These are phyloP conservation scores for Tothia fuscella DNA, from an alignment of 2,329 filamentous ascomycete genomes.

Conservation along the genomic window DNA sequence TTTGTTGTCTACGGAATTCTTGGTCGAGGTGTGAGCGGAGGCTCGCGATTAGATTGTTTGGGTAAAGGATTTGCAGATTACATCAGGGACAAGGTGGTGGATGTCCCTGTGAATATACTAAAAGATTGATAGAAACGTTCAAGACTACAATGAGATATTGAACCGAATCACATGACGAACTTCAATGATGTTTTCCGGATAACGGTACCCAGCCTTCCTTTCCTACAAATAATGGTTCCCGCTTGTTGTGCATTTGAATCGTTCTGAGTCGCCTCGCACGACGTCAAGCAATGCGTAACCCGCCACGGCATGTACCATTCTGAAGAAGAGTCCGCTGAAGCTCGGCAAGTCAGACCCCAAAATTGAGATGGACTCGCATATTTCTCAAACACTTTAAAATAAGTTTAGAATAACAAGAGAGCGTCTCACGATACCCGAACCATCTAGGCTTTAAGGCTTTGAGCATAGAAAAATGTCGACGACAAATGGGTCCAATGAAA, in stretches of 20 bases:
- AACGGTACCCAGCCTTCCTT: not conserved
- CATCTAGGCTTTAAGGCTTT: not conserved
- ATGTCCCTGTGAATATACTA: conserved; percentile 11
- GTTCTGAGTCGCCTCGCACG: not conserved
- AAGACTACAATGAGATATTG: not conserved
- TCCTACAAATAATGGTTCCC: too few relatives aligned
- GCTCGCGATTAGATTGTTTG: conserved; percentile 13
- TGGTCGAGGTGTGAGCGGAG: conserved; percentile 19
- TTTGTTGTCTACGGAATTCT: conserved; percentile 27
- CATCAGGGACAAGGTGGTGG: conserved; percentile 13
- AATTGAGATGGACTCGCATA: not conserved
- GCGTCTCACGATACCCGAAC: not conserved
- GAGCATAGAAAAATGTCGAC: not conserved
- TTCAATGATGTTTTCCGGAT: not conserved
- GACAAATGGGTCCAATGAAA: too few relatives aligned
- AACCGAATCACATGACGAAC: not conserved
- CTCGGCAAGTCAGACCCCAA: not conserved
- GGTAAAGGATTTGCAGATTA: conserved; percentile 15
- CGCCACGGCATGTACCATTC: not conserved
- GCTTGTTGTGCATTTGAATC: not conserved
- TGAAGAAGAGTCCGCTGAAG: not conserved
- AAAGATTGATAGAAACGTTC: not conserved
- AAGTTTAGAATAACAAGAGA: not conserved
- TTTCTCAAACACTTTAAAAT: not conserved
- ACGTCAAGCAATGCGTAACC: not conserved